Evolutionary conservation across 495 filamentous ascomycete species (phyloP), one percentile per base, ranked within the genome.

Genomic region (Neurospora sp.): DNA sequence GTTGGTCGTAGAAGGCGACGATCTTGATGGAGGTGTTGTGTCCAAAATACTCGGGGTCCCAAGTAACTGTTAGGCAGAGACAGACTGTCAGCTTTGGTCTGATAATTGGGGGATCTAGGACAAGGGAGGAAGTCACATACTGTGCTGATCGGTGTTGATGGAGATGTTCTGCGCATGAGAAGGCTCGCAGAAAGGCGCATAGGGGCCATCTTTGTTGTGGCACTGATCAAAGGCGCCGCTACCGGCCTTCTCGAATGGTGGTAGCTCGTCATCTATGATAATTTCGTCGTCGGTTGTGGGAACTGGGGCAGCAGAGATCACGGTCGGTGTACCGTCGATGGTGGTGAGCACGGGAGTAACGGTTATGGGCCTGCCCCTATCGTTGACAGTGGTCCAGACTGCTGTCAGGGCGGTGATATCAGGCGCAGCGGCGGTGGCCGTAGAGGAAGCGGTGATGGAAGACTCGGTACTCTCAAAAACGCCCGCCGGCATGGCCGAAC

Each of bases 41-140:
- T 73, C 42, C 72, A 78, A 85, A 85, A 77, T 76, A 83, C n/a
- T 76, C 69, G 1, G 84, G 76, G 75, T 86, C 83, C 84, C 84
- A 85, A 20, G 81, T 83, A 37, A 85, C 84, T 86, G 48, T 39
- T 8, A 6, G 9, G 18, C 2, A n/a, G 31, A 31, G 48, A 39
- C 14, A 31, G 48, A 39, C 14, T 37, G 35, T 18, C n/a, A 38
- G 66, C 72, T 70, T 69, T 70, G 14, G 18, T 66, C 54, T 20
- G 11, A 27, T 69, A 0, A 59, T 14, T 37, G 4, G 31, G 12
- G 39, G 38, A 16, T 9, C 44, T 23, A 4, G 18, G 35, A 23
- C 27, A 42, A 37, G n/a, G 14, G 48, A 46, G 3, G 23, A 44
- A n/a, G 38, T 39, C 18, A 59, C 82, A 7, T 76, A 86, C 84